Percentiles rank a stretch among this genome's conserved stretches.
Conservation (phyloP, 805 yeast species). For the Candida krabiensis region DNA sequence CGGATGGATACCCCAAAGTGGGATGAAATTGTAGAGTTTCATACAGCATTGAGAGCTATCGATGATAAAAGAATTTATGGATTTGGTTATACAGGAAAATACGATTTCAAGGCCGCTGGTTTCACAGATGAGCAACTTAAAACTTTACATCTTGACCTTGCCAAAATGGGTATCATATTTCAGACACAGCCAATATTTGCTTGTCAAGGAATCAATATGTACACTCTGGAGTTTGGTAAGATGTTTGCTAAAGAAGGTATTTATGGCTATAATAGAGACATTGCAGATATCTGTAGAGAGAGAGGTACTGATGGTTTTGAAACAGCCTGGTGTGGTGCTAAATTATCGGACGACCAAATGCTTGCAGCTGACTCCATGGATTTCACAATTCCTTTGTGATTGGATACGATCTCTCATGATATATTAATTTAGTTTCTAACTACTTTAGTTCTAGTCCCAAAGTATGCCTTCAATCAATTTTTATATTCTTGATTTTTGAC, state of each 20-base stretch:
- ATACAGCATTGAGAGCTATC: constrained; percentile 44
- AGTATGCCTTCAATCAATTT: too few relatives aligned
- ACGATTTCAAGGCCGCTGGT: constrained; percentile 61
- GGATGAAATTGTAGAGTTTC: constrained; percentile 48
- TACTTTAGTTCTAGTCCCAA: too few relatives aligned
- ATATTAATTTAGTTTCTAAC: too few relatives aligned
- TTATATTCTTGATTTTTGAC: too few relatives aligned
- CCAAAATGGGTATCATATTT: constrained; percentile 54
- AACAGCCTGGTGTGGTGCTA: constrained; percentile 24
- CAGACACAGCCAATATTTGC: constrained; percentile 50
- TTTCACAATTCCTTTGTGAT: constrained; percentile 13
- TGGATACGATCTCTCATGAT: too few relatives aligned
- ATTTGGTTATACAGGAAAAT: constrained; percentile 59
- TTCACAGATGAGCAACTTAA: constrained; percentile 46
- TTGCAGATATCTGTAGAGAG: constrained; percentile 14
- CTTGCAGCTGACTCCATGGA: constrained; percentile 19
- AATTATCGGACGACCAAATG: constrained; percentile 22
- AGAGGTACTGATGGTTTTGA: constrained; percentile 20
- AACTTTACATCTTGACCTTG: constrained; percentile 54
- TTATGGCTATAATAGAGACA: constrained; percentile 36
- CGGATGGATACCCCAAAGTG: constrained; percentile 64
- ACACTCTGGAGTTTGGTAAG: constrained; percentile 49
- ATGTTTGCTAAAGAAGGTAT: constrained; percentile 55
- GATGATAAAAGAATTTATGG: constrained; percentile 56
- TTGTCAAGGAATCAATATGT: constrained; percentile 57